phyloP scores from a whole-genome alignment of 257 asterid genomes.

The Orobanche coerulescens region DNA sequence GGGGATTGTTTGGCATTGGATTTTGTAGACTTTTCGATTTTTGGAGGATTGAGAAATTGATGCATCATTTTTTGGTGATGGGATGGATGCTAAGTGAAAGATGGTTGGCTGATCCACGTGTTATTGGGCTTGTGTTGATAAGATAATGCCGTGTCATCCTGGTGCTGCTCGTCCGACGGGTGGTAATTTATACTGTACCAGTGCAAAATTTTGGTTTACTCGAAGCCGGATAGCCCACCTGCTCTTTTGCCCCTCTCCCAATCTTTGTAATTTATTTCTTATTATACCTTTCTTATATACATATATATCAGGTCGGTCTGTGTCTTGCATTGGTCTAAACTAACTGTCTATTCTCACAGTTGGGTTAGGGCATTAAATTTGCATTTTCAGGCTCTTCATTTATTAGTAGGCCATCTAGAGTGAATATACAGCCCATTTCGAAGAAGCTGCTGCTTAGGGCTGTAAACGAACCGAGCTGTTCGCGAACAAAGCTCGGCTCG shows the following conservation, averaged over 20 bases:
- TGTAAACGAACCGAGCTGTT: too few relatives aligned
- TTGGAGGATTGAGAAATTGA: slow-evolving; percentile 4
- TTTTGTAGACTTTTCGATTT: slow-evolving; percentile 6
- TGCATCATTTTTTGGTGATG: slow-evolving; percentile 1
- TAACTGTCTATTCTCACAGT: slow-evolving; percentile 23
- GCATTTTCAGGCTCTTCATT: slow-evolving; percentile 24
- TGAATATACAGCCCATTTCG: slow-evolving; percentile 24
- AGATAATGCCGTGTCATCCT: slow-evolving; percentile 19
- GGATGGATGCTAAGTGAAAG: slow-evolving; percentile 10
- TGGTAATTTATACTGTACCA: slow-evolving; percentile 18
- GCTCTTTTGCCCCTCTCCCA: slow-evolving; percentile 10
- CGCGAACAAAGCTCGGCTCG: too few relatives aligned
- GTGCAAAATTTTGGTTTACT: slow-evolving; percentile 19
- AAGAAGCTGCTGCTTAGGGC: slow-evolving; percentile 26
- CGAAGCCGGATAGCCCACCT: slow-evolving; percentile 11
- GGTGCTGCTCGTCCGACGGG: slow-evolving; percentile 28
- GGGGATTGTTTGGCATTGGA: neutral
- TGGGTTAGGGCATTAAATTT: slow-evolving; percentile 25
- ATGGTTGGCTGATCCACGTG: slow-evolving; percentile 21
- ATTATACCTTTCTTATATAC: slow-evolving; percentile 13
- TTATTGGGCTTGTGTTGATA: slow-evolving; percentile 10
- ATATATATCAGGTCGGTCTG: slow-evolving; percentile 23
- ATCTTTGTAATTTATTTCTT: slow-evolving; percentile 15
- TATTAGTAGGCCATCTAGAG: slow-evolving; percentile 7
- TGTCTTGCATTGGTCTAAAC: slow-evolving; percentile 33